phyloP scores from a whole-genome alignment of 371 early-diverging fungal species.

The Fennellomyces sp. region DNA sequence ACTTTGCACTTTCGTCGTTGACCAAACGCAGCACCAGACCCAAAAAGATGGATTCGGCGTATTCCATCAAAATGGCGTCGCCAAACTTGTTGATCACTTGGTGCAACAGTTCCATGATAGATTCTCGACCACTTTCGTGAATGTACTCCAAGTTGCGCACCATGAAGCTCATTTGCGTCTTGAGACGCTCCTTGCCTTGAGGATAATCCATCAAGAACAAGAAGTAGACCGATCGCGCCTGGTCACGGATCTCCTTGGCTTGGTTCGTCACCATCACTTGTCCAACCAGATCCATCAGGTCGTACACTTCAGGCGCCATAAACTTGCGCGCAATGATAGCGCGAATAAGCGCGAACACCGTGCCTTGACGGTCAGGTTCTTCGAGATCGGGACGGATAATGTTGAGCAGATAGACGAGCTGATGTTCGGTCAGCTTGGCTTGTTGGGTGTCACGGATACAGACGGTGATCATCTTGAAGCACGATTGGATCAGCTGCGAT shows the following conservation, averaged over 20 bases:
- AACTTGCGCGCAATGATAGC: conserved; percentile 86
- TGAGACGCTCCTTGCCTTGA: conserved; percentile 78
- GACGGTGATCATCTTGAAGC: conserved; percentile 80
- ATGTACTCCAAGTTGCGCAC: conserved; percentile 88
- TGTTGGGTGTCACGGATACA: conserved; percentile 71
- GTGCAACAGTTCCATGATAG: conserved; percentile 85
- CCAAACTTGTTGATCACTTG: conserved; percentile 79
- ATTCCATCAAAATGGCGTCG: conserved; percentile 73
- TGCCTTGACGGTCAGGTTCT: conserved; percentile 81
- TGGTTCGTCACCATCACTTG: conserved; percentile 89
- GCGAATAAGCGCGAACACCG: conserved; percentile 83
- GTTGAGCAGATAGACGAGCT: conserved; percentile 78
- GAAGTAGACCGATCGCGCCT: conserved; percentile 80
- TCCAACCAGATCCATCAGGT: conserved; percentile 82
- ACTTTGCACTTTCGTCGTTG: conserved; percentile 90
- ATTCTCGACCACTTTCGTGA: conserved; percentile 88
- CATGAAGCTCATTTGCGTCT: conserved; percentile 83
- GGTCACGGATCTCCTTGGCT: conserved; percentile 74
- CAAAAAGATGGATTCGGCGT: conserved; percentile 82
- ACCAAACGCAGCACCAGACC: conserved; percentile 82
- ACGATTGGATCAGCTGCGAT: conserved; percentile 75
- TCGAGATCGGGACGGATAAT: conserved; percentile 89
- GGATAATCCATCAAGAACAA: conserved; percentile 96
- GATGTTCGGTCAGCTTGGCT: conserved; percentile 68
- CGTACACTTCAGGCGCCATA: conserved; percentile 88